Percentiles rank a stretch among this genome's conserved stretches.
These are phyloP conservation scores for Scutellaria baicalensis DNA, from an alignment of 257 asterid species.

Conservation along the genomic window DNA sequence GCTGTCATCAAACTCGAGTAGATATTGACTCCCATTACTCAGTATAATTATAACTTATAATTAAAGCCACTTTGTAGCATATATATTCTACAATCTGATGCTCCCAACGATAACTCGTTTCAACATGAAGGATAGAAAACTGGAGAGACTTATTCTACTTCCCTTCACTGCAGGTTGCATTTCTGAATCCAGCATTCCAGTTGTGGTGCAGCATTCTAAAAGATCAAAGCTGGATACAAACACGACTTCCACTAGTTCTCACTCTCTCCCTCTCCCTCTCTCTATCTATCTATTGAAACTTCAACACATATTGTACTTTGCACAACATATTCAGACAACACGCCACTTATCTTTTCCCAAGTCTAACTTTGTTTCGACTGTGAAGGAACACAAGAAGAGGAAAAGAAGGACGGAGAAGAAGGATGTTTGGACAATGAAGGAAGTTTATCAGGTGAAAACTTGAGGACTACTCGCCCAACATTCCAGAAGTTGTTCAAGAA, in stretches of 20 bases:
- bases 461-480: slow-evolving; percentile 38
- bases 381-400: slow-evolving; percentile 25
- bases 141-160: slow-evolving; percentile 54
- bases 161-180: slow-evolving; percentile 67
- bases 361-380: slow-evolving; percentile 10
- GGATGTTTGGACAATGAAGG: slow-evolving; percentile 31
- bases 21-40: slow-evolving; percentile 29
- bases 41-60: slow-evolving; percentile 42
- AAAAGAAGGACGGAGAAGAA: slow-evolving; percentile 30
- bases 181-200: slow-evolving; percentile 68
- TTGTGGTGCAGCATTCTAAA: slow-evolving; percentile 32
- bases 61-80: slow-evolving; percentile 30
- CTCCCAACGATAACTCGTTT: slow-evolving; percentile 10
- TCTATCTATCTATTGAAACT: neutral
- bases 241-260: slow-evolving; percentile 33
- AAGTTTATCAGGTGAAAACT: slow-evolving; percentile 32
- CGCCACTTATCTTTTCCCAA: neutral
- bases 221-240: slow-evolving; percentile 28
- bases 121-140: slow-evolving; percentile 46
- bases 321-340: too few relatives aligned
- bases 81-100: slow-evolving; percentile 8
- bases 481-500: slow-evolving; percentile 52
- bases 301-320: neutral
- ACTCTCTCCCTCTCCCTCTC: neutral
- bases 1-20: slow-evolving; percentile 16